These are phyloP conservation scores for Trypethelium eluteriae DNA, from an alignment of 495 filamentous ascomycete genomes.

Conservation along the genomic window DNA sequence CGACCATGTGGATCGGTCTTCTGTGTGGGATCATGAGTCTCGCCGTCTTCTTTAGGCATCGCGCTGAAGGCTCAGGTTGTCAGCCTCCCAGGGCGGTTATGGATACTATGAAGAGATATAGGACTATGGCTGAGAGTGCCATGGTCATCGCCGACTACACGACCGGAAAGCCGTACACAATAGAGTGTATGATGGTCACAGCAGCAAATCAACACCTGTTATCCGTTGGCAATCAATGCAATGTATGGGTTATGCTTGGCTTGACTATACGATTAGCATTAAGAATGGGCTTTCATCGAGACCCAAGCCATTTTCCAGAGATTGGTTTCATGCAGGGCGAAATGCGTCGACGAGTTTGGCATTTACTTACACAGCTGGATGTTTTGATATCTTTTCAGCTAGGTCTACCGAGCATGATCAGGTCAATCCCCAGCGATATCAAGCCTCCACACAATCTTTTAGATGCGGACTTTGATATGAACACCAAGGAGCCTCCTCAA, in stretches of 20 bases:
- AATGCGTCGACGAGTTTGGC: constrained; percentile 34
- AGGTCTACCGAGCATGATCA: constrained; percentile 32
- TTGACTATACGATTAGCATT: constrained; percentile 31
- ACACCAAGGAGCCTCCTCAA: constrained; percentile 27
- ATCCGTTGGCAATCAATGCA: constrained; percentile 28
- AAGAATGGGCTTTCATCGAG: constrained; percentile 37
- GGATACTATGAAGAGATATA: constrained; percentile 28
- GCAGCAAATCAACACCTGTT: constrained; percentile 27
- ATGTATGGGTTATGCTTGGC: constrained; percentile 33
- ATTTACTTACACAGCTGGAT: constrained; percentile 31
- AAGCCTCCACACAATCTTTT: constrained; percentile 33
- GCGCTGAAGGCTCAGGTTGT: constrained; percentile 14
- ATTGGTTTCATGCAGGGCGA: constrained; percentile 34
- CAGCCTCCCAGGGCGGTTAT: constrained; percentile 17
- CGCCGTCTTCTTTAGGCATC: constrained; percentile 23
- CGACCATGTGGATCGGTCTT: constrained; percentile 34
- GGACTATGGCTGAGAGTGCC: constrained; percentile 30
- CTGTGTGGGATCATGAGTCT: constrained; percentile 32
- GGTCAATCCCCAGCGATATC: constrained; percentile 29
- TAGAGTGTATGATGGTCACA: constrained; percentile 34
- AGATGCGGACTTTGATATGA: constrained; percentile 36
- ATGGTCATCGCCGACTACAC: constrained; percentile 31
- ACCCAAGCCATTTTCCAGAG: constrained; percentile 29
- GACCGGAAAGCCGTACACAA: constrained; percentile 30
- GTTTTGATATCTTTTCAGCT: constrained; percentile 32